Evolutionary conservation across 768 basidiomycete species (phyloP).

Genomic region (Tephrocybe sp.): DNA sequence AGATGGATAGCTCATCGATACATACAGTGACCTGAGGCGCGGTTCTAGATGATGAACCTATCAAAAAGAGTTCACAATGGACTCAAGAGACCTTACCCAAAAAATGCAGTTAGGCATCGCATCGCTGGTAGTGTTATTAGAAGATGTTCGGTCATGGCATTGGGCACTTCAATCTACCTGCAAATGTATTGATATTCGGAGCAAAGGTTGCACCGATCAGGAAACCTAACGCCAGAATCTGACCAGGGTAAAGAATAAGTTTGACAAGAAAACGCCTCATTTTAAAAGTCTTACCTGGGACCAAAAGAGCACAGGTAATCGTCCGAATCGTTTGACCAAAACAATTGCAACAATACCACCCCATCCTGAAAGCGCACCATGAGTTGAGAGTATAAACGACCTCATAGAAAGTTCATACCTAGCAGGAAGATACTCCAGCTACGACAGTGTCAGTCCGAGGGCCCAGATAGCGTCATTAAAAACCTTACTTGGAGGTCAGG

Average conservation of each 20-base stretch:
- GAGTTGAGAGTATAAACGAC: not conserved
- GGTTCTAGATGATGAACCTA: constrained; percentile 25
- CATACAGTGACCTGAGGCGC: constrained; percentile 52
- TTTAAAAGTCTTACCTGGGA: constrained; percentile 36
- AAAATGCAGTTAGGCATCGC: constrained; percentile 34
- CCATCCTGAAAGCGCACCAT: constrained; percentile 26
- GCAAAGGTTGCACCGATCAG: constrained; percentile 54
- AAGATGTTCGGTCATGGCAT: not conserved
- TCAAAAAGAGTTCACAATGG: not conserved
- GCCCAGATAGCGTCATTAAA: not conserved
- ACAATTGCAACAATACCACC: constrained; percentile 52
- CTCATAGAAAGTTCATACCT: constrained; percentile 25
- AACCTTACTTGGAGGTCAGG: constrained; percentile 45
- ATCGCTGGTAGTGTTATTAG: constrained; percentile 21
- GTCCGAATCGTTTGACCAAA: constrained; percentile 51
- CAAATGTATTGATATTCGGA: constrained; percentile 46
- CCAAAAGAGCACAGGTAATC: constrained; percentile 64
- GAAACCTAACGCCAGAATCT: constrained; percentile 52
- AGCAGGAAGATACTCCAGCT: constrained; percentile 61
- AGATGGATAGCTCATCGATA: not conserved
- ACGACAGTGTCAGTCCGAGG: not conserved
- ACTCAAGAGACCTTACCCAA: constrained; percentile 20
- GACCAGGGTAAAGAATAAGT: not conserved
- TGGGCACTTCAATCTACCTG: constrained; percentile 20
- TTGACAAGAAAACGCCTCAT: not conserved